Conservation (phyloP, 164 flowering plant genomes). For the Chloranthus sessilifolius region DNA sequence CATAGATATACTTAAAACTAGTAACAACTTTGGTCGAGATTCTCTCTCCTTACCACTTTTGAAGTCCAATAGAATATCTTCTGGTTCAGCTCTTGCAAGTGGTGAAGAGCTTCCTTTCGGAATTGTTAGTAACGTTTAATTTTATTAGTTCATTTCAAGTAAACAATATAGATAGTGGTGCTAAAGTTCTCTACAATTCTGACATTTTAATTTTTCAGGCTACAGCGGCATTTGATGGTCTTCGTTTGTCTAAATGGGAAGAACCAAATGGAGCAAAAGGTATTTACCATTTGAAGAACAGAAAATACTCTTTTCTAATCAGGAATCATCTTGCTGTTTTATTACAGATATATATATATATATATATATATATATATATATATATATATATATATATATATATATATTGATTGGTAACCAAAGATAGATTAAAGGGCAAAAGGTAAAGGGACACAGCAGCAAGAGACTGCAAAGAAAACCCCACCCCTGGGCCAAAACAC, state of each 20-base stretch:
- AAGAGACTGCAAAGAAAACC: too few relatives aligned
- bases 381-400: too few relatives aligned
- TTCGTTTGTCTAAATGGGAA: conserved; percentile 76
- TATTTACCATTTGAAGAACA: conserved; percentile 15
- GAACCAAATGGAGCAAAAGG: conserved; percentile 98
- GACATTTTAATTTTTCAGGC: conserved; percentile 40
- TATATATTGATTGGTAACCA: too few relatives aligned
- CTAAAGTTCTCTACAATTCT: background rate
- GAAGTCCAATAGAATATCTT: conserved; percentile 65
- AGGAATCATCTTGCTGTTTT: too few relatives aligned
- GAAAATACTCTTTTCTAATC: too few relatives aligned
- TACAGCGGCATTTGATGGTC: conserved; percentile 92
- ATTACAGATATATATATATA: too few relatives aligned
- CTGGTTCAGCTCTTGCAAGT: conserved; percentile 85
- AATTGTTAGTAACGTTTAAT: conserved; percentile 70
- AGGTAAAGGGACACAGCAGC: too few relatives aligned
- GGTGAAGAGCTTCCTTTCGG: conserved; percentile 95
- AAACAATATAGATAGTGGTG: background rate
- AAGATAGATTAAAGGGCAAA: too few relatives aligned
- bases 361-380: too few relatives aligned
- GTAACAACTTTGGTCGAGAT: conserved; percentile 30
- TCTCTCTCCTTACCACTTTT: conserved; percentile 54
- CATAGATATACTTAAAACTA: conserved; percentile 28
- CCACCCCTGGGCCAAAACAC: too few relatives aligned
- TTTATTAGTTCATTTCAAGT: background rate